These are phyloP conservation scores for Tetrapisispora iriomotensis DNA, from an alignment of 805 yeast species.

Conservation along the genomic window DNA sequence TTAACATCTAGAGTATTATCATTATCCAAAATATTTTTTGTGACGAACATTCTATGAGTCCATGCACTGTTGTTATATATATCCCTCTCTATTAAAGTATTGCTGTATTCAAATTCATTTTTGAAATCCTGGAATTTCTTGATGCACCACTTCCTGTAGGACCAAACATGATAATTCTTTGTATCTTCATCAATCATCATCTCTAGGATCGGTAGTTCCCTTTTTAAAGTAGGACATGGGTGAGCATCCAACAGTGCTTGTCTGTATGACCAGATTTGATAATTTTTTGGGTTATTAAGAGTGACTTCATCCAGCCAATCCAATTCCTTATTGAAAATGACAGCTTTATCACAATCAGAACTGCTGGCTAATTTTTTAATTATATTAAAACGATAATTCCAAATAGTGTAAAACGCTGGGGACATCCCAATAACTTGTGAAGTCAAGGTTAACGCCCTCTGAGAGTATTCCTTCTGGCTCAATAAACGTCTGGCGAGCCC, in stretches of 20 bases:
- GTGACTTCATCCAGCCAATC: slow-evolving; percentile 76
- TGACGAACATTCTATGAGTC: slow-evolving; percentile 69
- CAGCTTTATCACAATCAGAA: slow-evolving; percentile 2
- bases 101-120: slow-evolving; percentile 45
- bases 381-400: slow-evolving; percentile 62
- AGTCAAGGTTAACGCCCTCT: slow-evolving; percentile 63
- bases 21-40: slow-evolving; percentile 19
- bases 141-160: slow-evolving; percentile 79
- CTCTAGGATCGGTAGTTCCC: slow-evolving; percentile 58
- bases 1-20: background rate
- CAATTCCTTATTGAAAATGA: slow-evolving; percentile 40
- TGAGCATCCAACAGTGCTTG: slow-evolving; percentile 46
- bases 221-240: slow-evolving; percentile 24
- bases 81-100: slow-evolving; percentile 45
- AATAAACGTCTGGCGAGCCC: slow-evolving; percentile 54
- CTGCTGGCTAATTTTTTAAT: slow-evolving; percentile 28
- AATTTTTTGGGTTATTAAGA: slow-evolving; percentile 72
- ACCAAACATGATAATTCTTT: slow-evolving; percentile 96
- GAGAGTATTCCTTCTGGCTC: slow-evolving; percentile 49
- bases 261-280: slow-evolving; percentile 95
- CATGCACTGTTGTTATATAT: slow-evolving; percentile 88
- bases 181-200: slow-evolving; percentile 67
- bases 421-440: slow-evolving; percentile 51
- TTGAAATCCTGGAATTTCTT: slow-evolving; percentile 41
- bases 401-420: slow-evolving; percentile 87